Base-by-base conservation (phyloP, 345 rosid genomes). In the Melaleuca alternifolia region DNA sequence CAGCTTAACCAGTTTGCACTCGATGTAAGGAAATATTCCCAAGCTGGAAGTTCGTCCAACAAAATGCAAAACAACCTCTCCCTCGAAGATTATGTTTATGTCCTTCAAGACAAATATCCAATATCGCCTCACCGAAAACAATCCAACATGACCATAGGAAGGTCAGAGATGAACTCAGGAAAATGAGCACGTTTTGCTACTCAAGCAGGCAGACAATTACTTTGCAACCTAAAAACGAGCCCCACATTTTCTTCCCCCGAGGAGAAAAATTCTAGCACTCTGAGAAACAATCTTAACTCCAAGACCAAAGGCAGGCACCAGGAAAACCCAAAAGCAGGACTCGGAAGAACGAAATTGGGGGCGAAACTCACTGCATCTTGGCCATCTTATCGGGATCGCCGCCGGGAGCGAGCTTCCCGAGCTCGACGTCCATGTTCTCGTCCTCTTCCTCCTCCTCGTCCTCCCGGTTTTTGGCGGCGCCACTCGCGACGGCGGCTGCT, bases 351-450 rank as follows among this genome's bases (percentile, higher is more conserved):
- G 57, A 23, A 86, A 1, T 46, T 13, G 23, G 56, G 16, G n/a
- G 44, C 46, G 33, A 26, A 18, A 88, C 96, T 94, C 82, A 97
- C 98, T 96, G 97, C 99, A 98, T 98, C 90, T 92, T 96, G 81
- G 93, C 99, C 98, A 93, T 92, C 85, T 95, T 96, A 89, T 90
- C 87, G 37, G 99, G 98, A 87, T 95, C 99, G 33, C 93, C 90
- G 82, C 91, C 92, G 48, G 98, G 91, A 5, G 97, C 95, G 13
- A 94, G 91, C 90, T 96, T 98, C 2, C 92, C 87, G 10, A 96
- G 93, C 87, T 96, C 99, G 91, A 91, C 97, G 18, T 96, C 99
- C 97, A 95, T 89, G 57, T 94, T 96, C 84, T 97, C 98, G 87
- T 96, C 99, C 87, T 95, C 98, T 46, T 96, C 98, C 21, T 92